Evolutionary conservation across 1,139 yeast genomes (phyloP).

Genomic region (Geotrichum cucujoidarum): DNA sequence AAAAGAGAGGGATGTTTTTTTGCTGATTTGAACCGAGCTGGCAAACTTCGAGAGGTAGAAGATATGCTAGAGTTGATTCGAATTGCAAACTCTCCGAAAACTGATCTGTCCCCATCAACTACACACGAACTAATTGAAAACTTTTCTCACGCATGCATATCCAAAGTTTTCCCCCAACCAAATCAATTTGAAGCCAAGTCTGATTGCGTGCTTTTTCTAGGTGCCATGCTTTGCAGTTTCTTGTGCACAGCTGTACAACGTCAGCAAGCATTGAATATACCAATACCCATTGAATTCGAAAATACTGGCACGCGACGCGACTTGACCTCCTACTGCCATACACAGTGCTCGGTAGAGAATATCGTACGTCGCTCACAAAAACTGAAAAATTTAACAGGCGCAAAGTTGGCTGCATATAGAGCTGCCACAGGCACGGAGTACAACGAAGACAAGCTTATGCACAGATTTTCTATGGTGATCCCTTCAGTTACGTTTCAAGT

Average conservation of each 20-base stretch:
- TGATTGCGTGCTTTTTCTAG: conserved; percentile 1
- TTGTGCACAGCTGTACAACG: conserved; percentile 3
- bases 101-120: conserved; percentile 1
- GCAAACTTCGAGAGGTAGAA: conserved; percentile 15
- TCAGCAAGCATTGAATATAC: neutral
- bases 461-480: conserved; percentile 9
- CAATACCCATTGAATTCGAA: neutral
- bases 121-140: neutral
- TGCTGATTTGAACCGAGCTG: conserved; percentile 14
- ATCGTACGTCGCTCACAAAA: neutral
- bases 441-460: conserved; percentile 8
- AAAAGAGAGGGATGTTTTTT: conserved; percentile 8
- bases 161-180: neutral
- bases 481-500: conserved; percentile 8
- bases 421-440: neutral
- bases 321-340: neutral
- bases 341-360: neutral
- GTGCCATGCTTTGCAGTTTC: conserved; percentile 2
- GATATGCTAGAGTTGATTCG: conserved; percentile 14
- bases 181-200: conserved; percentile 4
- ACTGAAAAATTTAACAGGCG: neutral
- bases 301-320: conserved; percentile 7
- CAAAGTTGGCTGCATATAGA: neutral
- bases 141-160: conserved; percentile 2
- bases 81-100: conserved; percentile 1